Percentiles rank a stretch among this genome's conserved stretches.
Conservation (phyloP, 78 protist genomes). For the Salpingoeca rosetta region DNA sequence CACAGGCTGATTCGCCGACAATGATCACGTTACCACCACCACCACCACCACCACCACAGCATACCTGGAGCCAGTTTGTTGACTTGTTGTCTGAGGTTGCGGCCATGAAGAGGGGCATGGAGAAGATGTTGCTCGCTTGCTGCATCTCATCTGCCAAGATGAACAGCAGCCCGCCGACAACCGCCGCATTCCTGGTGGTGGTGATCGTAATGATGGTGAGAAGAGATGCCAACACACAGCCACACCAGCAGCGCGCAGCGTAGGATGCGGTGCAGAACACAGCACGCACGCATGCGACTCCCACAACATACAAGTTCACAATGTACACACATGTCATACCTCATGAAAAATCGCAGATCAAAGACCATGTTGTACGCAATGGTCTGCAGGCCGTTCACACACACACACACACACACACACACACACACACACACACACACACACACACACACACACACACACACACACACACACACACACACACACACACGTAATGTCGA, state of each 20-base stretch:
- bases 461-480: no score
- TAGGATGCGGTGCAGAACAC: no score
- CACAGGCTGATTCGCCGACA: not conserved
- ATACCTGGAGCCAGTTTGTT: not conserved
- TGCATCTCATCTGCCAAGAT: conserved; percentile 13
- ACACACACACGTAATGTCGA: no score
- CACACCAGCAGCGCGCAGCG: not conserved
- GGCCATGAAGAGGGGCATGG: not conserved
- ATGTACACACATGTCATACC: not conserved
- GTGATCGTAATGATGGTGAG: not conserved
- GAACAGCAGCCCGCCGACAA: conserved; percentile 20
- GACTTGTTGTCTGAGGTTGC: not conserved
- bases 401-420: no score
- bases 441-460: no score
- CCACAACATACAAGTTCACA: no score
- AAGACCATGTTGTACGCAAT: not conserved
- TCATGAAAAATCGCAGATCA: not conserved
- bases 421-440: no score
- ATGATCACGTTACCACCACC: not conserved
- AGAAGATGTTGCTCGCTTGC: not conserved
- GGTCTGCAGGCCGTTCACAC: no score
- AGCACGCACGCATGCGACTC: no score
- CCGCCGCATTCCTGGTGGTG: not conserved
- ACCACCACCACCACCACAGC: not conserved
- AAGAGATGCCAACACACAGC: not conserved